Conservation (phyloP, 805 yeast genomes). For the Cyberlindnera saturnus region DNA sequence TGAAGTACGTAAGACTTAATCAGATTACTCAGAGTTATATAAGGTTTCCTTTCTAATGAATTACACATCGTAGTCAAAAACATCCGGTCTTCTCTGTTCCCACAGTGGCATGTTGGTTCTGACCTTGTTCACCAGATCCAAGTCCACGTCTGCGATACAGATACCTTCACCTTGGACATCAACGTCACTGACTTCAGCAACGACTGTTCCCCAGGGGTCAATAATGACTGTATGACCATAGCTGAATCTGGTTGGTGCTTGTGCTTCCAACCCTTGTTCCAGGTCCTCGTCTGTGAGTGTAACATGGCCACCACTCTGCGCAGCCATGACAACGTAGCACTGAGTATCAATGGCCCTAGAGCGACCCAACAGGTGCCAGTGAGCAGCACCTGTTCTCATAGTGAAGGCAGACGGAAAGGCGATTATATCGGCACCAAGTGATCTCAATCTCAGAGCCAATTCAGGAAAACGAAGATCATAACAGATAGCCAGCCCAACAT, state of each 20-base stretch:
- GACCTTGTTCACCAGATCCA: slow-evolving; percentile 39
- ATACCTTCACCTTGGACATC: slow-evolving; percentile 35
- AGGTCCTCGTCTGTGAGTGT: slow-evolving; percentile 34
- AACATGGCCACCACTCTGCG: slow-evolving; percentile 65
- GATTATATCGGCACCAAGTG: slow-evolving; percentile 67
- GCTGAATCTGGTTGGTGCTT: slow-evolving; percentile 45
- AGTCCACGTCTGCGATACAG: slow-evolving; percentile 63
- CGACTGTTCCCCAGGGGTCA: slow-evolving; percentile 86
- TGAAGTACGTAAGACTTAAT: too few relatives aligned
- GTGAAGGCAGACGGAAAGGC: slow-evolving; percentile 93
- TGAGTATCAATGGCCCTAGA: slow-evolving; percentile 90
- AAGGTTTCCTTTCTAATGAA: neutral
- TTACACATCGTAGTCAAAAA: slow-evolving; percentile 30
- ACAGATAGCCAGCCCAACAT: slow-evolving; percentile 70
- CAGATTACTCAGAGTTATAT: too few relatives aligned
- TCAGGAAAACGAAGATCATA: slow-evolving; percentile 90
- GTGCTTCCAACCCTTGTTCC: slow-evolving; percentile 18
- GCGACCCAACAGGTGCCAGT: slow-evolving; percentile 75
- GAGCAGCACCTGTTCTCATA: slow-evolving; percentile 83
- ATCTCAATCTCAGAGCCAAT: slow-evolving; percentile 55
- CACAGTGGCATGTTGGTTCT: slow-evolving; percentile 73
- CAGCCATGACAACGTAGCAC: slow-evolving; percentile 81
- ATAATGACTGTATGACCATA: slow-evolving; percentile 84
- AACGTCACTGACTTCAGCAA: slow-evolving; percentile 51
- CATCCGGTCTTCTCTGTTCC: slow-evolving; percentile 63